phyloP scores from a whole-genome alignment of 176 grass and related monocot species.

The Rhynchospora breviuscula region DNA sequence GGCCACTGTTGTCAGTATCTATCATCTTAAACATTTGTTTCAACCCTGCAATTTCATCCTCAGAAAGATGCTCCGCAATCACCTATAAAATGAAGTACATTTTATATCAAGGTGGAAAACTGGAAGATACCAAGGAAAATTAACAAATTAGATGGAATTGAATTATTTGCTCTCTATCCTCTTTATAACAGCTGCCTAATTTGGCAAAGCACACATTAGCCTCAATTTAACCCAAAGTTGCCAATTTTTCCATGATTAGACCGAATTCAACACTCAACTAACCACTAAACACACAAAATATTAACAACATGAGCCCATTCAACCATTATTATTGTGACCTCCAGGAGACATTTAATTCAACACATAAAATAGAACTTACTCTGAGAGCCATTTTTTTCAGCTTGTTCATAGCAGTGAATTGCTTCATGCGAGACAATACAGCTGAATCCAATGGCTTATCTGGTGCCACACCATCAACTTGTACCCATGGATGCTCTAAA shows the following conservation, averaged over 20 bases:
- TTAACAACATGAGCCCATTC: background rate
- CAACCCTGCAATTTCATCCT: constrained; percentile 78
- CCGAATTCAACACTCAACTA: background rate
- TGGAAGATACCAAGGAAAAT: background rate
- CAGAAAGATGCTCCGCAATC: constrained; percentile 67
- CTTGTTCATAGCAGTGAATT: constrained; percentile 91
- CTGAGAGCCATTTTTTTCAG: constrained; percentile 88
- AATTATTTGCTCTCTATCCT: background rate
- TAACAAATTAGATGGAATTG: background rate
- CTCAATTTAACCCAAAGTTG: background rate
- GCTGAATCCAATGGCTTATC: constrained; percentile 83
- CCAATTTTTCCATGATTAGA: background rate
- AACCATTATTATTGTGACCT: background rate
- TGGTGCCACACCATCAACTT: constrained; percentile 69
- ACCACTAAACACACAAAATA: background rate
- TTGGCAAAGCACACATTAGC: background rate
- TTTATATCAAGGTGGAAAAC: background rate
- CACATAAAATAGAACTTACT: constrained; percentile 31
- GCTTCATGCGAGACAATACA: constrained; percentile 85
- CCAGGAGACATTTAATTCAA: background rate
- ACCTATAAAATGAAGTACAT: constrained; percentile 36
- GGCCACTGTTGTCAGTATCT: constrained; percentile 68
- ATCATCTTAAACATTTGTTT: constrained; percentile 97
- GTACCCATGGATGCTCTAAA: constrained; percentile 86
- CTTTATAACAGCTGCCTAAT: background rate